Base-by-base conservation (phyloP, 225 moss, liverwort and hornwort genomes). In the Bryum argenteum region DNA sequence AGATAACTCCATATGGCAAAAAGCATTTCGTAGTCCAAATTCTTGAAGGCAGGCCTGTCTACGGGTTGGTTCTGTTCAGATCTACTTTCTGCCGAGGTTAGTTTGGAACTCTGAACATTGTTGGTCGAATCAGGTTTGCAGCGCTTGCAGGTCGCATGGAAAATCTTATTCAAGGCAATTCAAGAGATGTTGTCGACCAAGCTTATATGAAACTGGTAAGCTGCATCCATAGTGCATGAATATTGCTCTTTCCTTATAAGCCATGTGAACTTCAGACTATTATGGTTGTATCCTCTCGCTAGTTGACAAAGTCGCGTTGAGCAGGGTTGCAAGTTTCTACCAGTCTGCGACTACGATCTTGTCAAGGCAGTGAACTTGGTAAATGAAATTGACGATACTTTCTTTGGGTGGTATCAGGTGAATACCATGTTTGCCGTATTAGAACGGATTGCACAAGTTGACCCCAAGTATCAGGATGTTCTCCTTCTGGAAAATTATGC, bases 371-470 rank as follows among this genome's bases (percentile, higher is more conserved):
- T 15, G 48, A 54, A 69, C 23, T 69, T 13, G 24, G 21, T 22
- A 70, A 65, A 54, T 61, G 54, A 22, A 65, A 61, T 42, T 66
- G 47, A 56, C 43, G 56, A 11, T 53, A 66, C 6, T 69, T 66
- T 65, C 42, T 67, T 67, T 22, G 73, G 67, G 55, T 83, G 58
- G 50, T 10, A 63, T 63, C 82, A 98, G 98, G 92, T 98, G 79
- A 92, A 92, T 54, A 94, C 94, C 21, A 94, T 98, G 98, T 98
- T 98, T 76, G 84, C 88, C 54, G 94, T 98, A 38, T 84, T 98
- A 71, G 98, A 98, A 77, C 83, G 81, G 11, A 89, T 94, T 72
- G 94, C 98, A 33, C 92, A 89, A 84, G 94, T 92, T 53, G 98
- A 98, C 78, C 91, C 91, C 38, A 98, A 92, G 77, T 89, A 90